Evolutionary conservation across 257 asterid genomes (phyloP).

Genomic region (Hygrophila difformis): DNA sequence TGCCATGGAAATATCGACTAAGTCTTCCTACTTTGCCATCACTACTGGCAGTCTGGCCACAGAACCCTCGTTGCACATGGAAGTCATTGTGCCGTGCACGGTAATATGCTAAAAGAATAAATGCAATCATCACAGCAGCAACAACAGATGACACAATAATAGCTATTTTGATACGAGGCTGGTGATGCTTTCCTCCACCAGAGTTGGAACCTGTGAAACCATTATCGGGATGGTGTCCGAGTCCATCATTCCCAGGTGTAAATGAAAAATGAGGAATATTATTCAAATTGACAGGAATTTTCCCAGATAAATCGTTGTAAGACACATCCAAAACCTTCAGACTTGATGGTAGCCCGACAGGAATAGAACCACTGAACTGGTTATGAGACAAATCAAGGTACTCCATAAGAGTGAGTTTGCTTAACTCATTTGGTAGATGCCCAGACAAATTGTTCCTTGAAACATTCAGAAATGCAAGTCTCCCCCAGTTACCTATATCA

Average conservation of each 20-base stretch:
- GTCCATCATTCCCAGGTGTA: conserved; percentile 39
- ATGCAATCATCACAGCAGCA: conserved; percentile 55
- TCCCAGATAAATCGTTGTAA: conserved; percentile 47
- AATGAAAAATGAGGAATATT: conserved; percentile 50
- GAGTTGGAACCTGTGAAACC: no score
- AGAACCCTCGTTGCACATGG: conserved; percentile 33
- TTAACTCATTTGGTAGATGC: conserved; percentile 45
- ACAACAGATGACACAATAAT: conserved; percentile 65
- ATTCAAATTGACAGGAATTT: conserved; percentile 45
- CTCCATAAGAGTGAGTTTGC: conserved; percentile 43
- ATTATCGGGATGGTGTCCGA: conserved; percentile 8
- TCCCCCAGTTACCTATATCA: conserved; percentile 44
- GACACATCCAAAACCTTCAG: conserved; percentile 49
- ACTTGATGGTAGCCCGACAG: conserved; percentile 39
- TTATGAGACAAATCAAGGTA: conserved; percentile 60
- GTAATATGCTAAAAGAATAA: conserved; percentile 56
- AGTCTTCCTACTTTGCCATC: conserved; percentile 51
- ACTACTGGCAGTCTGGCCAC: conserved; percentile 36
- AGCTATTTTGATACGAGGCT: conserved; percentile 47
- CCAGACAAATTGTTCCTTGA: conserved; percentile 57
- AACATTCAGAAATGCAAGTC: conserved; percentile 54
- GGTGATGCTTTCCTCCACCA: no score
- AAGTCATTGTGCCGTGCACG: conserved; percentile 47
- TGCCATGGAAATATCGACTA: conserved; percentile 35
- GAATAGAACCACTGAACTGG: conserved; percentile 49